phyloP scores from a whole-genome alignment of 2,329 filamentous ascomycete species.

The Teratosphaeria epicoccoides region DNA sequence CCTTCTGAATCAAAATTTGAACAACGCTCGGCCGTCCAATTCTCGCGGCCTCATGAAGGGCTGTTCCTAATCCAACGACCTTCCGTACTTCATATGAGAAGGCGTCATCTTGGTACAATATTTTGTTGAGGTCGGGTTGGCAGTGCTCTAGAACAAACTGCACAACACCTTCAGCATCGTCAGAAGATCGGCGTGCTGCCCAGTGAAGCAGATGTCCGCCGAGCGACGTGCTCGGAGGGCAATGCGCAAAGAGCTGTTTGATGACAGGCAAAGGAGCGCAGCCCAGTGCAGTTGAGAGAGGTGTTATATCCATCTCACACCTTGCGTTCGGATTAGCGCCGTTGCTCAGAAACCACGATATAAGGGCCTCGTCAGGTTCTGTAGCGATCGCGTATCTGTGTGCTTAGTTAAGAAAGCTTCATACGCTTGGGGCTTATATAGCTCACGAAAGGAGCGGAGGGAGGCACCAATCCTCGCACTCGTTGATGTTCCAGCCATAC shows the following conservation, averaged over 20 bases:
- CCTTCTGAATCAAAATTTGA: constrained; percentile 4
- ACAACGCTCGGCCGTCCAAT: constrained; percentile 3
- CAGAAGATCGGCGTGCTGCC: constrained; percentile 4
- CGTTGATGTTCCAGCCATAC: constrained; percentile 5
- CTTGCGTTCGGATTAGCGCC: constrained; percentile 10
- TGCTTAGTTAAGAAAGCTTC: not conserved
- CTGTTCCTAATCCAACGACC: constrained; percentile 8
- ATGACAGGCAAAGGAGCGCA: constrained; percentile 4
- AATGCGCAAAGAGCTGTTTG: constrained; percentile 7
- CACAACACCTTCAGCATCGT: constrained; percentile 6
- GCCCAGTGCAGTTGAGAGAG: constrained; percentile 7
- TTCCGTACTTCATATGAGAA: constrained; percentile 11
- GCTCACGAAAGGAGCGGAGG: constrained; percentile 4
- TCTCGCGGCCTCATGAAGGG: constrained; percentile 10
- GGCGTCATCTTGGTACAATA: constrained; percentile 10
- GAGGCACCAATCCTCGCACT: constrained; percentile 4
- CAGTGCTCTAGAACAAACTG: constrained; percentile 6
- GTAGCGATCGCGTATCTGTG: constrained; percentile 4
- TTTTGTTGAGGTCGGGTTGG: constrained; percentile 3
- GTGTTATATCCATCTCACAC: constrained; percentile 9
- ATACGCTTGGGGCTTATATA: not conserved
- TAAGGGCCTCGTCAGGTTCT: constrained; percentile 1
- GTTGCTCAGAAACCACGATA: constrained; percentile 7
- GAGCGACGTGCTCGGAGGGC: not conserved
- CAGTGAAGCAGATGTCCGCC: constrained; percentile 7